Evolutionary conservation across 139 green algal species (phyloP), one percentile per base, ranked within the genome.

Genomic region (Eudorina sp.): DNA sequence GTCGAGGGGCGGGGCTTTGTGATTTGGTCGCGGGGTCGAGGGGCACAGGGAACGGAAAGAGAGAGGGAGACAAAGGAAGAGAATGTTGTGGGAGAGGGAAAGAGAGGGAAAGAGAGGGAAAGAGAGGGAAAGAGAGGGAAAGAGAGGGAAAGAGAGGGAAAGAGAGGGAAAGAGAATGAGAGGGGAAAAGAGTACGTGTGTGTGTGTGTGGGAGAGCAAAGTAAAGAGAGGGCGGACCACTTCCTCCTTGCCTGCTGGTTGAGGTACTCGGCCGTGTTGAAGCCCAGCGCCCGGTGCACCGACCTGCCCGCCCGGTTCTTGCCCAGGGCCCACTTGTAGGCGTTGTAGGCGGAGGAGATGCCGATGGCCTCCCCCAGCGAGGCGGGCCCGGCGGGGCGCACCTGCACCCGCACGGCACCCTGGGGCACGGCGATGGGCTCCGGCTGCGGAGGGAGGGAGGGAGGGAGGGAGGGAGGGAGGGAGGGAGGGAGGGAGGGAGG

Each of bases 311-410:
- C 27, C 36, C 19, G 3, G 31, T 4, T 75, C 62, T 64, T 64
- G 60, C 79, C 38, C 40, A 64, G 41, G 5, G 55, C 79, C 60
- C 23, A 62, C 60, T 64, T 43, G 43, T 62, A 77, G 40, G 14
- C 36, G 79, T 62, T 86, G 79, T 77, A 86, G 60, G 79, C 58
- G 58, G 40, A 64, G 79, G 53, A 75, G 79, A 86, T 86, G 58
- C 79, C 79, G 79, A 76, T 76, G 79, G 79, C 79, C 60, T 86
- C 79, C n/a, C 60, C 55, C 38, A 86, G 58, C 14, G 79, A 77
- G 41, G 79, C 58, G 41, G 79, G 79, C 25, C 79, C 79, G 5
- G 43, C 36, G 55, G 60, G 79, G 11, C 60, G 58, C 51, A 86
- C 79, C 7, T 41, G 60, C 60, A 86, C 62, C 3, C 23, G 62